Evolutionary conservation across 495 filamentous ascomycete genomes (phyloP).

Genomic region (Copromyces sp.): DNA sequence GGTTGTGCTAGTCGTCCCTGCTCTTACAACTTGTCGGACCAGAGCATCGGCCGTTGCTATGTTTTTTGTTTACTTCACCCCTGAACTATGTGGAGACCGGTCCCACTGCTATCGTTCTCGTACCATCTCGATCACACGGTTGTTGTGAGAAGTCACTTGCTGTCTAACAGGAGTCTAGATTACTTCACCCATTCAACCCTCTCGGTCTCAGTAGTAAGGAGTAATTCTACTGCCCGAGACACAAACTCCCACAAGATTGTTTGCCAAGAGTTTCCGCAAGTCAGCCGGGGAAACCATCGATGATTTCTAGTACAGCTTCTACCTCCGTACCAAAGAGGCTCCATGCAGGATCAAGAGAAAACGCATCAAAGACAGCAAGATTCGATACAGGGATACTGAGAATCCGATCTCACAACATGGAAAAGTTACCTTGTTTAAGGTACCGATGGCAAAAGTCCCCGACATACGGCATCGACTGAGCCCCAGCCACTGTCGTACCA

Average conservation of each 20-base stretch:
- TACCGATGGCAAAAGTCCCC: background rate
- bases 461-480: background rate
- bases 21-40: background rate
- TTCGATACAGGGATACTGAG: background rate
- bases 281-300: background rate
- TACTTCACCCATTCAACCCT: background rate
- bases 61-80: background rate
- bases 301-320: background rate
- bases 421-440: background rate
- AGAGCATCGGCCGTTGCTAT: background rate
- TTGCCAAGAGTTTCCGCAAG: background rate
- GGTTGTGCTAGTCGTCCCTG: background rate
- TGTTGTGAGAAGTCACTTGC: background rate
- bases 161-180: background rate
- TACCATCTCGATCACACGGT: background rate
- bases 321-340: background rate
- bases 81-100: background rate
- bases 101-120: background rate
- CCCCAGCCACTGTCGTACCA: background rate
- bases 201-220: background rate
- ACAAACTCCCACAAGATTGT: background rate
- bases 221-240: background rate
- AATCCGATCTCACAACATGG: background rate
- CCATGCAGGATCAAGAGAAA: background rate
- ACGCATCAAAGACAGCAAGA: background rate